A percentile compares a stretch with the other conserved stretches of the same genome.
Conservation (phyloP, 2,329 filamentous ascomycete species). For the Clonostachys rhizophaga region DNA sequence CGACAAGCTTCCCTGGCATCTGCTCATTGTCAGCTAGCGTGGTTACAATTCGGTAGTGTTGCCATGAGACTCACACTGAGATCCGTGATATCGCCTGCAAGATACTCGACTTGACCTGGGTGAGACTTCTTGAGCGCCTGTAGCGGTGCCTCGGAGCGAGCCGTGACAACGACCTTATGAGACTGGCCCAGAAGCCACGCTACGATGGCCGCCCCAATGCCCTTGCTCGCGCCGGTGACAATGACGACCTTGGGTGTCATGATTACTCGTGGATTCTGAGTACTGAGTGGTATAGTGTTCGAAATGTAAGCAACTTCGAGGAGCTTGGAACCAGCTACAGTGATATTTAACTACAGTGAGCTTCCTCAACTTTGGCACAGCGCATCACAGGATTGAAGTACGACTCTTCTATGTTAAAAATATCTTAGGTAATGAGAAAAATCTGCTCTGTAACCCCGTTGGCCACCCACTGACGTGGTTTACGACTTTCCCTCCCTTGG, state of each 20-base stretch:
- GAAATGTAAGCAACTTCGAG: no score
- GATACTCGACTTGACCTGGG: slow-evolving; percentile 35
- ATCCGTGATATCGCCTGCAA: slow-evolving; percentile 49
- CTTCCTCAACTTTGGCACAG: no score
- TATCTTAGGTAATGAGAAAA: no score
- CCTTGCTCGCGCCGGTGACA: slow-evolving; percentile 61
- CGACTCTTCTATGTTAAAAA: no score
- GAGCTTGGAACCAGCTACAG: no score
- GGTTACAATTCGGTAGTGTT: not conserved
- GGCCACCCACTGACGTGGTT: no score
- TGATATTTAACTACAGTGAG: no score
- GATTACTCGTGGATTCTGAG: slow-evolving; percentile 3
- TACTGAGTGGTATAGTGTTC: no score
- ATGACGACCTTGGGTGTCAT: slow-evolving; percentile 63
- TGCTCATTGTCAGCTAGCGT: slow-evolving; percentile 12
- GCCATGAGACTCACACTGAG: slow-evolving; percentile 31
- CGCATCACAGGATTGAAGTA: no score
- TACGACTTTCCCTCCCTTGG: no score
- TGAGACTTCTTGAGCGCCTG: slow-evolving; percentile 32
- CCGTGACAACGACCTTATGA: slow-evolving; percentile 56
- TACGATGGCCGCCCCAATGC: slow-evolving; percentile 54
- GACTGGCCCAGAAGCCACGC: slow-evolving; percentile 42
- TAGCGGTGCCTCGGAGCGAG: slow-evolving; percentile 44
- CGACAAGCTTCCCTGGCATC: slow-evolving; percentile 58
- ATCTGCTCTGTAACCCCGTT: no score